Evolutionary conservation across 1,139 yeast species (phyloP).

Genomic region (Maudiozyma humilis): DNA sequence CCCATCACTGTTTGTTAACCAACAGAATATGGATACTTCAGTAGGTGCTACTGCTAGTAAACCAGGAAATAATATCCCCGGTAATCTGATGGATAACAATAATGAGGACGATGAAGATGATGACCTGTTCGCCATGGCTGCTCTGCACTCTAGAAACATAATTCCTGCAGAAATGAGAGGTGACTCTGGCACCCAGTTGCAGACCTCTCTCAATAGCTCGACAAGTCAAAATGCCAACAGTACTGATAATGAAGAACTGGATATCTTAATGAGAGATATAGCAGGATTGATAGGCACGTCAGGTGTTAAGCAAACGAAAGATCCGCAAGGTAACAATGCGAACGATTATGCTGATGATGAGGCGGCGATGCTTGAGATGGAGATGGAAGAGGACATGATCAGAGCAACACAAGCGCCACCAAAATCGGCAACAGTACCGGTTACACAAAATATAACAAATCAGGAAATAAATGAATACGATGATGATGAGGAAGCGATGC

Average conservation of each 20-base stretch:
- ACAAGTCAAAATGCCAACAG: neutral
- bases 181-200: neutral
- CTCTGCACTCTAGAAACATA: neutral
- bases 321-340: neutral
- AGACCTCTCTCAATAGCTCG: too few species aligned
- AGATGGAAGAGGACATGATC: neutral
- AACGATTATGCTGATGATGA: neutral
- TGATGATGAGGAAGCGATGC: neutral
- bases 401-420: neutral
- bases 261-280: neutral
- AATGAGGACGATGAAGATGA: slow-evolving; percentile 12
- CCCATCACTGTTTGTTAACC: slow-evolving; percentile 2
- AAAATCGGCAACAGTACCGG: neutral
- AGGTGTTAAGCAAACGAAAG: neutral
- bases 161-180: neutral
- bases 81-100: too few species aligned
- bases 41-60: neutral
- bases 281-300: neutral
- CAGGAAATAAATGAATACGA: neutral
- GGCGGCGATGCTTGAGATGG: neutral
- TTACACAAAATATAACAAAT: neutral
- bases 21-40: neutral
- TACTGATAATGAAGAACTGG: neutral
- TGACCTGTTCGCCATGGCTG: slow-evolving; percentile 6
- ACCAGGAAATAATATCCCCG: neutral